Conservation (phyloP, 1,139 yeast species). For the Hyphopichia wangnamkhiaoensis region DNA sequence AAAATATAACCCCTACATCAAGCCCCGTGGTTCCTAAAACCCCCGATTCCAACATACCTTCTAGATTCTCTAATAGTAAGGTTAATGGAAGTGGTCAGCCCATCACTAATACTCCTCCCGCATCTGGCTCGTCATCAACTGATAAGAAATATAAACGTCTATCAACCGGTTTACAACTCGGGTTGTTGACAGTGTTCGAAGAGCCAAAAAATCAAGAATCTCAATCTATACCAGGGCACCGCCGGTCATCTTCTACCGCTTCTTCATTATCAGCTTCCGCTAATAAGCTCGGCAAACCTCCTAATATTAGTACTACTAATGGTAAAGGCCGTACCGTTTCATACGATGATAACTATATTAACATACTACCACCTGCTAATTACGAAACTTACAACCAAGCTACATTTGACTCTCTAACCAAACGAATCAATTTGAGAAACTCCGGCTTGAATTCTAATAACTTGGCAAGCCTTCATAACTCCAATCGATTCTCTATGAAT, state of each 20-base stretch:
- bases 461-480: constrained; percentile 8
- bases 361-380: constrained; percentile 24
- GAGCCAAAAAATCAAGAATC: constrained; percentile 18
- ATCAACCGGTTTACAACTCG: constrained; percentile 44
- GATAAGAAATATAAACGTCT: constrained; percentile 32
- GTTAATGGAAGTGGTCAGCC: constrained; percentile 1
- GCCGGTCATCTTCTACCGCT: constrained; percentile 3
- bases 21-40: constrained; percentile 8
- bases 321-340: constrained; percentile 13
- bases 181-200: constrained; percentile 43
- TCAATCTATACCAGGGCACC: neutral
- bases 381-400: constrained; percentile 37
- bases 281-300: constrained; percentile 1
- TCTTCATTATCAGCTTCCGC: constrained; percentile 1
- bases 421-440: constrained; percentile 18
- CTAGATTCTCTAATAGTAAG: constrained; percentile 7
- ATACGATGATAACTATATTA: constrained; percentile 31
- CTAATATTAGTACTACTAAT: neutral
- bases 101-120: neutral
- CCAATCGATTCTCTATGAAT: constrained; percentile 39
- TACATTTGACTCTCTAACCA: constrained; percentile 30
- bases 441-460: constrained; percentile 7
- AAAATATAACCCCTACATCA: constrained; percentile 5
- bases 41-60: constrained; percentile 10
- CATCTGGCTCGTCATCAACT: constrained; percentile 3